These are phyloP conservation scores for Sphagnum fallax DNA, from an alignment of 228 moss, liverwort and hornwort species.

Conservation along the genomic window DNA sequence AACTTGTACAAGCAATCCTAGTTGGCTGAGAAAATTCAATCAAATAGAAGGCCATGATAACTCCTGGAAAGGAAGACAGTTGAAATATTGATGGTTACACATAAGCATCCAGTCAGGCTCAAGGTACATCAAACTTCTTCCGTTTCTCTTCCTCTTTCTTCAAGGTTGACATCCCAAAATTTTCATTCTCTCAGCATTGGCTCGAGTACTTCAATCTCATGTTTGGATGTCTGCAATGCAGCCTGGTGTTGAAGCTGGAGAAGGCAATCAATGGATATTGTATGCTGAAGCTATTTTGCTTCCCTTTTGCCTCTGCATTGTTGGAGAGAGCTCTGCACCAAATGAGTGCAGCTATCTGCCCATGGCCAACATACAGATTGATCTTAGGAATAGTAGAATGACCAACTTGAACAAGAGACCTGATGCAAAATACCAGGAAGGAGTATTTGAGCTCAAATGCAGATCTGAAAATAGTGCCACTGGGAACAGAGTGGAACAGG, in stretches of 20 bases:
- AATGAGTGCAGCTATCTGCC: slow-evolving; percentile 9
- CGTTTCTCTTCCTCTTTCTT: background rate
- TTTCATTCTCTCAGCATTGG: too few relatives aligned
- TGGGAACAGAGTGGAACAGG: slow-evolving; percentile 8
- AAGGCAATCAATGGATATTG: slow-evolving; percentile 28
- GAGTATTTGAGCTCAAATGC: slow-evolving; percentile 4
- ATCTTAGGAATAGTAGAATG: slow-evolving; percentile 5
- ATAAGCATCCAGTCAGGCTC: slow-evolving; percentile 36
- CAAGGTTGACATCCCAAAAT: background rate
- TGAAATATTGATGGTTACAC: slow-evolving; percentile 39
- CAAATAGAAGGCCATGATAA: slow-evolving; percentile 7
- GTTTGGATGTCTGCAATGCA: slow-evolving; percentile 8
- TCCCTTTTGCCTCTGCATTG: slow-evolving; percentile 36
- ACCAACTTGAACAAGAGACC: slow-evolving; percentile 1
- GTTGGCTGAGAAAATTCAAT: slow-evolving; percentile 10
- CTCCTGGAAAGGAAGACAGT: slow-evolving; percentile 34
- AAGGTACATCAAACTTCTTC: slow-evolving; percentile 20
- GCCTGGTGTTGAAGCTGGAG: slow-evolving; percentile 23
- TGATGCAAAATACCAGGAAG: slow-evolving; percentile 3
- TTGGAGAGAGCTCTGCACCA: slow-evolving; percentile 13
- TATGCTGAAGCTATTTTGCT: slow-evolving; percentile 43
- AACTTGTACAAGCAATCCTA: slow-evolving; percentile 2
- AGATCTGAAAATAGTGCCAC: slow-evolving; percentile 5
- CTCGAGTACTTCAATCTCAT: too few relatives aligned
- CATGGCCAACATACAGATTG: slow-evolving; percentile 8